Percentiles rank a stretch among this genome's conserved stretches.
These are phyloP conservation scores for Pseudocercospora crystallina DNA, from an alignment of 2,329 filamentous ascomycete genomes.

Conservation along the genomic window DNA sequence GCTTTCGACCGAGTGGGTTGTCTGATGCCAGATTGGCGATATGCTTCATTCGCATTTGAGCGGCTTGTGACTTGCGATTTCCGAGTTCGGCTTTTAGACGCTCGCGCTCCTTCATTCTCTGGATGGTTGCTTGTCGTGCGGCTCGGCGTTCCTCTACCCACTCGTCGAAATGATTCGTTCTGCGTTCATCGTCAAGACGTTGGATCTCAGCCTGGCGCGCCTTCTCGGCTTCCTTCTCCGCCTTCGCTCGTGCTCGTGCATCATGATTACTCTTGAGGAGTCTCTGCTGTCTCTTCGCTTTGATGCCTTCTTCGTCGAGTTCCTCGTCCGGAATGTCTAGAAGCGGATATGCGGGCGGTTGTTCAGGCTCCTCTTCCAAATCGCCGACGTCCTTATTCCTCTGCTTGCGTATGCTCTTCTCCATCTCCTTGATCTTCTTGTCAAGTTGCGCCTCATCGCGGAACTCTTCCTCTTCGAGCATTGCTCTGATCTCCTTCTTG, in stretches of 20 bases:
- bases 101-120: constrained; percentile 90
- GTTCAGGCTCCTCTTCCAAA: constrained; percentile 71
- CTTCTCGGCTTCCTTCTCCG: constrained; percentile 91
- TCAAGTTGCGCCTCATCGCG: constrained; percentile 88
- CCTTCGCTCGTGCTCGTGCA: constrained; percentile 87
- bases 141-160: constrained; percentile 84
- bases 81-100: constrained; percentile 90
- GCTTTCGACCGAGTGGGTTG: constrained; percentile 71
- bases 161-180: constrained; percentile 77
- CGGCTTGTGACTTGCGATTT: constrained; percentile 93
- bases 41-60: constrained; percentile 96
- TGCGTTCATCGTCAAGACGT: constrained; percentile 76
- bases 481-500: constrained; percentile 85
- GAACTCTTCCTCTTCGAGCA: constrained; percentile 82
- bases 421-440: constrained; percentile 80
- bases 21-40: constrained; percentile 95
- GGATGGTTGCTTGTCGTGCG: constrained; percentile 67
- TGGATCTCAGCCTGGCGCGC: constrained; percentile 80
- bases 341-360: constrained; percentile 81
- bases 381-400: constrained; percentile 91
- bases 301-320: constrained; percentile 85
- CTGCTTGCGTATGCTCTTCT: constrained; percentile 84
- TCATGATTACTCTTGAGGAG: constrained; percentile 94
- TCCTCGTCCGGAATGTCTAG: constrained; percentile 88
- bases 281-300: constrained; percentile 88